These are phyloP conservation scores for Fusarium tanahbumbuense DNA, from an alignment of 2,329 filamentous ascomycete genomes.

Conservation along the genomic window DNA sequence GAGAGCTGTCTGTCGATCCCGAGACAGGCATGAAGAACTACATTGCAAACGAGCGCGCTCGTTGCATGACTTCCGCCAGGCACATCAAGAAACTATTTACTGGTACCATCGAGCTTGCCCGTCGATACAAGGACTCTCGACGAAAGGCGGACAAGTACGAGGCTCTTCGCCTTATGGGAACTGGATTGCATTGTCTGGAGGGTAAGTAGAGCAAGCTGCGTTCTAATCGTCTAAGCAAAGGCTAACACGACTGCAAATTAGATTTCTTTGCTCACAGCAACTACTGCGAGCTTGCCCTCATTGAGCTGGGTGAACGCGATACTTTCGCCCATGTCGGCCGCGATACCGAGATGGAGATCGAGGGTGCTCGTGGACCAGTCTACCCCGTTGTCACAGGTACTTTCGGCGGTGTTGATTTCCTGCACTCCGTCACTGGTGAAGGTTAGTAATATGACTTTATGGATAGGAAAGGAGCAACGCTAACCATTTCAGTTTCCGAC, in stretches of 20 bases:
- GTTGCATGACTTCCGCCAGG: slow-evolving; percentile 83
- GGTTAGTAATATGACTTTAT: slow-evolving; percentile 51
- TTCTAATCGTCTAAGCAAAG: background rate
- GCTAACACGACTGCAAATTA: slow-evolving; percentile 44
- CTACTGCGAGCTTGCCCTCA: slow-evolving; percentile 87
- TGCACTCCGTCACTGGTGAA: slow-evolving; percentile 84
- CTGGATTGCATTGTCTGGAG: slow-evolving; percentile 89
- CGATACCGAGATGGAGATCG: slow-evolving; percentile 75
- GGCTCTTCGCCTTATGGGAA: slow-evolving; percentile 86
- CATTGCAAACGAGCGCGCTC: slow-evolving; percentile 84
- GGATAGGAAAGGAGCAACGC: background rate
- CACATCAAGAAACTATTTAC: slow-evolving; percentile 80
- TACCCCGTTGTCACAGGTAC: slow-evolving; percentile 91
- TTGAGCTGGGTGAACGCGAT: slow-evolving; percentile 83
- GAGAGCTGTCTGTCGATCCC: slow-evolving; percentile 82
- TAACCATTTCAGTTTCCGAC: slow-evolving; percentile 73
- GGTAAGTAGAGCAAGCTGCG: slow-evolving; percentile 54
- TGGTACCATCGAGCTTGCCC: slow-evolving; percentile 81
- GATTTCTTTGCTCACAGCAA: slow-evolving; percentile 96
- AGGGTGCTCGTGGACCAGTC: slow-evolving; percentile 73
- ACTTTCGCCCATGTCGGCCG: slow-evolving; percentile 90
- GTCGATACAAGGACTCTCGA: slow-evolving; percentile 70
- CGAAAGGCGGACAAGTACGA: slow-evolving; percentile 83
- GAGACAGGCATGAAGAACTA: slow-evolving; percentile 89
- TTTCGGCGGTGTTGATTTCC: slow-evolving; percentile 93